Evolutionary conservation across 2,329 filamentous ascomycete species (phyloP), one percentile per base, ranked within the genome.

Genomic region (Pseudogymnoascus destructans): DNA sequence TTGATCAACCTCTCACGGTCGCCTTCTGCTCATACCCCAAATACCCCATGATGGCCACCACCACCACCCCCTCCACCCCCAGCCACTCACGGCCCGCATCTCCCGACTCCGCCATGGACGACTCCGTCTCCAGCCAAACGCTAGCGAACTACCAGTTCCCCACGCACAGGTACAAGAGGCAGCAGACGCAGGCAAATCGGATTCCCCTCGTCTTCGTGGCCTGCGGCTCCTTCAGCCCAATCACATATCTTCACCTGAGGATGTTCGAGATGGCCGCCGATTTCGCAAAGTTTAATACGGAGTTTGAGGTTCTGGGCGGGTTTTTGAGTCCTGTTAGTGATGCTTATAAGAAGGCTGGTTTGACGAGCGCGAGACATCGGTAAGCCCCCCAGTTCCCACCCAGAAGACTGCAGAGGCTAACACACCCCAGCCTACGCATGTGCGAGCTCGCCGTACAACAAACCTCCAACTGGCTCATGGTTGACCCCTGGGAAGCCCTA

Each of bases 241-340:
- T 86, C 55, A 87, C 85, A 5, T 87, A 86, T 67, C 77, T 90
- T 25, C 87, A 92, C 69, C 74, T 93, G 62, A 84, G 87, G 69
- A 92, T 95, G 86, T 92, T 93, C 68, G 86, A 89, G 67, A 89
- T 95, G 82, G 87, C 87, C 1, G 80, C 83, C 64, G 87, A 93
- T 72, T 91, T 86, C 71, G 84, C 84, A 64, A 83, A 84, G 63
- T 85, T 86, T 70, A 84, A 82, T 69, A 84, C 82, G 21, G 75
- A 87, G 57, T 96, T 87, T 69, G 90, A 96, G 70, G 82, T 96
- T 32, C 78, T 95, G 46, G 91, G 88, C 61, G 89, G 88, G 57
- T 95, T 92, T 70, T 75, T 92, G 62, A 89, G 84, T 21, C 87
- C 87, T n/a, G 87, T 58, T 13, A 36, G 19, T 61, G 76, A 79